Conservation (phyloP, 306 rosid species). For the Vachellia pachyceras region DNA sequence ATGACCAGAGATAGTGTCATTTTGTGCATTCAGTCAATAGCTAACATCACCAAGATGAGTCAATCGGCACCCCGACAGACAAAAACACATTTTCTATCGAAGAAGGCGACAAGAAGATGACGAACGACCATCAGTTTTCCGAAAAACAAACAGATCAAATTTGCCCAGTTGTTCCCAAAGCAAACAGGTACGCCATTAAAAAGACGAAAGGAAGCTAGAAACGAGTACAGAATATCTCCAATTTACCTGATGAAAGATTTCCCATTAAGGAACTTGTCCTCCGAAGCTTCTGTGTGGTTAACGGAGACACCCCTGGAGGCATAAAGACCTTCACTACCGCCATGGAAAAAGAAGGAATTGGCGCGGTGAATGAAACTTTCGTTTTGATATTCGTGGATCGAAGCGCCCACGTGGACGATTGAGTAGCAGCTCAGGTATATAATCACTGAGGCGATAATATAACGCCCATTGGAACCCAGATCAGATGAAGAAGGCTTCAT, state of each 20-base stretch:
- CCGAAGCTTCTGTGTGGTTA: constrained; percentile 42
- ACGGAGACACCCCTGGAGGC: constrained; percentile 50
- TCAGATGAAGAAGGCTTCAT: constrained; percentile 26
- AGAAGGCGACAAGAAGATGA: constrained; percentile 9
- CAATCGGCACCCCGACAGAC: constrained; percentile 26
- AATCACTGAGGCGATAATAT: constrained; percentile 18
- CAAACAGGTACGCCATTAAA: neutral
- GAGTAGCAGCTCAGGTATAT: constrained; percentile 32
- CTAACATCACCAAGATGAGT: constrained; percentile 24
- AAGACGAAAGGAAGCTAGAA: neutral
- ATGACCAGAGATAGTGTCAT: neutral
- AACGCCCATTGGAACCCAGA: constrained; percentile 43
- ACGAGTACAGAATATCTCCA: neutral
- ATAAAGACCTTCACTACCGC: constrained; percentile 82
- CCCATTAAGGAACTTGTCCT: constrained; percentile 63
- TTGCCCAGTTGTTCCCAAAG: neutral
- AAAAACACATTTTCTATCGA: neutral
- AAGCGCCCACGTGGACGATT: constrained; percentile 56
- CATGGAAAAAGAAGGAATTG: constrained; percentile 83
- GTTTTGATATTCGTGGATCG: constrained; percentile 73
- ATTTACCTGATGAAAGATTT: constrained; percentile 74
- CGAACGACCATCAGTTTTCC: constrained; percentile 19
- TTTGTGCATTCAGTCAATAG: constrained; percentile 13
- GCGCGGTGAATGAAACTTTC: constrained; percentile 66
- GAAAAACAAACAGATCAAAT: constrained; percentile 44